Percentiles rank a stretch among this genome's conserved stretches.
Evolutionary conservation across 257 asterid species (phyloP).

Genomic region (Petunia secreta): DNA sequence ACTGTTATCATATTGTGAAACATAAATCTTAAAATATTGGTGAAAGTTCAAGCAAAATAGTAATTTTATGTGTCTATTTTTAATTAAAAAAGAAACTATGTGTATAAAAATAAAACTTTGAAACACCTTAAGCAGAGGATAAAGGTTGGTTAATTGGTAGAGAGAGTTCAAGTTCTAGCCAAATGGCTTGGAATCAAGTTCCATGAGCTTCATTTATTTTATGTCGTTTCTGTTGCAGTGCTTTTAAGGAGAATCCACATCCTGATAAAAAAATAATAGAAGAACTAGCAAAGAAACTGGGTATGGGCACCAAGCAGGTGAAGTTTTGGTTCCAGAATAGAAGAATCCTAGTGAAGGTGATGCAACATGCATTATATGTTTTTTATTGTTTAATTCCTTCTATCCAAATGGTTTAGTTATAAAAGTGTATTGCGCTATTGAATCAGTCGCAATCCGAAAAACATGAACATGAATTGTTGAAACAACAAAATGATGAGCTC

Average conservation of each 20-base stretch:
- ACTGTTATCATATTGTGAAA: too few relatives aligned
- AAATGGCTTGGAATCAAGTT: too few relatives aligned
- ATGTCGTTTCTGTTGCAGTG: conserved; percentile 33
- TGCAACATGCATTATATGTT: not conserved
- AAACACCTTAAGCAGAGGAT: too few relatives aligned
- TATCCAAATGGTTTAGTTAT: not conserved
- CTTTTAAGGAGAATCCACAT: conserved; percentile 78
- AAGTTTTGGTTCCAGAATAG: conserved; percentile 90
- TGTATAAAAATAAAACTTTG: too few relatives aligned
- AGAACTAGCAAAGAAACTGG: conserved; percentile 63
- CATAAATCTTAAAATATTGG: too few relatives aligned
- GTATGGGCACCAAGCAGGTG: conserved; percentile 70
- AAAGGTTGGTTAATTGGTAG: too few relatives aligned
- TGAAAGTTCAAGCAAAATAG: too few relatives aligned
- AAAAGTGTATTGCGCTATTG: conserved; percentile 24
- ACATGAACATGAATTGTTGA: conserved; percentile 61
- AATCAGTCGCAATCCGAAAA: conserved; percentile 68
- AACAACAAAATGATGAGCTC: conserved; percentile 76
- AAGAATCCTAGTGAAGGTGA: conserved; percentile 86
- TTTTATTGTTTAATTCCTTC: not conserved
- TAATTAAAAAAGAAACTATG: too few relatives aligned
- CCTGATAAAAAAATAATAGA: conserved; percentile 76
- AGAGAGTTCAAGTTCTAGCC: too few relatives aligned
- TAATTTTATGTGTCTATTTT: too few relatives aligned
- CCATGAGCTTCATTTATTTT: too few relatives aligned